Evolutionary conservation across 2,329 filamentous ascomycete genomes (phyloP), one percentile per base, ranked within the genome.

Genomic region (Aureobasidium sp.): DNA sequence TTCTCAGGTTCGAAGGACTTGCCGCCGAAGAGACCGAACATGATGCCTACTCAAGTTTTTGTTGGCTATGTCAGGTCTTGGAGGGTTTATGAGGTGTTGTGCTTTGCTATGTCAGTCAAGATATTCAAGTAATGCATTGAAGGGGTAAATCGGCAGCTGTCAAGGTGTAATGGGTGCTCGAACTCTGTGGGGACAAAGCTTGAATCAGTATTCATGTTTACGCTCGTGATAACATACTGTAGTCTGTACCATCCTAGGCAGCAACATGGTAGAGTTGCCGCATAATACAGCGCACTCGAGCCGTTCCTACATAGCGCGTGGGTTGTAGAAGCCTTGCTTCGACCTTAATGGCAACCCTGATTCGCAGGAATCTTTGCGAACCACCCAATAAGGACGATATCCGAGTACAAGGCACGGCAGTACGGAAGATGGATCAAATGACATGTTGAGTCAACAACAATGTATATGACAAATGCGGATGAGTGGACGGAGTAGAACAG

Each of bases 1-100:
- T 63, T 69, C 9, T 67, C 68, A 10, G 72, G 68, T 32, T 73
- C 67, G 62, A 76, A 76, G 3, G 64, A 64, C 26, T 58, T 55
- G 27, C 51, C 51, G 29, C 62, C 55, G 13, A 52, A 62, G 9
- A 62, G 50, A 29, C 60, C 60, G 26, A 62, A 62, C 60, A 62
- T 62, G 34, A 12, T 27, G 20, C 5, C 34, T 37, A 37, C 34
- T 37, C 34, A 37, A 37, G 12, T 37, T 37, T 5, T 37, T 37
- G 13, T 37, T 15, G 34, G 34, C 13, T 12, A 20, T 3, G 17
- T 20, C 20, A 12, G 15, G 5, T 13, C 5, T 20, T 53, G 12
- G 15, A 10, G 5, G 8, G 37, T n/a, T 5, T 52, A 12, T n/a
- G 12, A 37, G 20, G 9, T 20, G 2, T 32, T 26, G 37, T 26